These are phyloP conservation scores for Platanthera zijinensis DNA, from an alignment of 106 monocot genomes.

Conservation along the genomic window DNA sequence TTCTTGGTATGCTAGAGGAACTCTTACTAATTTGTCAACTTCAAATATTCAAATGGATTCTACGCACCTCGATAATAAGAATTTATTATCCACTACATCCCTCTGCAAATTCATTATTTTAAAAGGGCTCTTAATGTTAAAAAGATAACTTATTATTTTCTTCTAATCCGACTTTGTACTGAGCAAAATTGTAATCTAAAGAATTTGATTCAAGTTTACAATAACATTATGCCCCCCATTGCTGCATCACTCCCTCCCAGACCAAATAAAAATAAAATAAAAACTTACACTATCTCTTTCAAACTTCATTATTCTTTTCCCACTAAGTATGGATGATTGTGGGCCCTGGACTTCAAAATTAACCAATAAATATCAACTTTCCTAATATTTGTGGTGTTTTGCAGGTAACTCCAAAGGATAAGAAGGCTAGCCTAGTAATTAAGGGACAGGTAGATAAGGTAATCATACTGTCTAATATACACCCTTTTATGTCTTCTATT, in stretches of 20 bases:
- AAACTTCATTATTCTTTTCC: neutral
- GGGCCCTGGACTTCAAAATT: neutral
- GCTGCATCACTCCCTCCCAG: neutral
- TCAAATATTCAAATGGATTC: neutral
- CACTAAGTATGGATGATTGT: neutral
- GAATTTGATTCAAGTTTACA: neutral
- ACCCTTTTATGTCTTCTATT: neutral
- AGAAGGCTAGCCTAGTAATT: conserved; percentile 88
- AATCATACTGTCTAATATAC: neutral
- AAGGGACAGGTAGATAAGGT: conserved; percentile 92
- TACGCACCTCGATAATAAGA: neutral
- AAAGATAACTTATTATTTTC: neutral
- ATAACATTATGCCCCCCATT: neutral
- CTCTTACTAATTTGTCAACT: neutral
- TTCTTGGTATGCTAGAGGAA: neutral
- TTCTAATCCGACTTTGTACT: neutral
- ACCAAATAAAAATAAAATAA: too few species aligned
- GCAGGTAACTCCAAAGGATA: conserved; percentile 97
- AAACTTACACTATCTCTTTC: too few species aligned
- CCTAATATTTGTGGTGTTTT: conserved; percentile 10
- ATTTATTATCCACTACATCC: neutral
- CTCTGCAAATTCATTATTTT: neutral
- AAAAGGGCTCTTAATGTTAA: neutral
- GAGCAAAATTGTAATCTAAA: neutral
- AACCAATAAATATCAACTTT: neutral